Evolutionary conservation across 208 protist genomes (phyloP), one percentile per base, ranked within the genome.

Genomic region (Leishmania tropica): DNA sequence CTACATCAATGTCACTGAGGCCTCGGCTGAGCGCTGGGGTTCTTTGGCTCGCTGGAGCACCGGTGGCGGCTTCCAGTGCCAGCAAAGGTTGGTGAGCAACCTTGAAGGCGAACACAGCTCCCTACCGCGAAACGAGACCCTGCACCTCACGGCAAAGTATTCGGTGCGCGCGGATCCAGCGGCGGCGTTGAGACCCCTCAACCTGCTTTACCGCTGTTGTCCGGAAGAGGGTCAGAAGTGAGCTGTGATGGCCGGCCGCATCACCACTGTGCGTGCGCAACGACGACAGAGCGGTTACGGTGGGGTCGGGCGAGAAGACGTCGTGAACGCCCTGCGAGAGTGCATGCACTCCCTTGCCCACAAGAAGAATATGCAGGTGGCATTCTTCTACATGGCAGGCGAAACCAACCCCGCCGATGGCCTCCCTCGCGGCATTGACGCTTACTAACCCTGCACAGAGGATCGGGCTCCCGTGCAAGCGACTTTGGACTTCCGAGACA

Each of bases 341-440:
- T 77, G 78, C 48, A 60, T 78, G 19, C 73, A 75, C 47, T 31
- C 42, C 8, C 71, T 79, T 42, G 58, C 80, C 45, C 65, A 79
- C 42, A 62, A 81, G 40, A 51, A 40, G 65, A 70, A 76, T 13
- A 56, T 75, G 37, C 21, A 47, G 10, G 70, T 79, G 17, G 31
- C 65, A 13, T 83, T 86, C 73, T 75, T 83, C 71, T 83, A 58
- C 42, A n/a, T 83, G 42, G 73, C 31, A 62, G 78, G 64, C 28
- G 48, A 79, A 54, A 4, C 31, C 51, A 86, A 80, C 65, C 79
- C 83, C 28, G 78, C 77, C 6, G 58, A 76, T 40, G 70, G 24
- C 24, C 54, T 82, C 15, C 83, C 71, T n/a, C 58, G 78, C 7
- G 19, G 65, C 83, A 73, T 80, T 84, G 81, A 58, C 51, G 75